Conservation (phyloP, 2,329 filamentous ascomycete species). For the Verticillium klebahnii region DNA sequence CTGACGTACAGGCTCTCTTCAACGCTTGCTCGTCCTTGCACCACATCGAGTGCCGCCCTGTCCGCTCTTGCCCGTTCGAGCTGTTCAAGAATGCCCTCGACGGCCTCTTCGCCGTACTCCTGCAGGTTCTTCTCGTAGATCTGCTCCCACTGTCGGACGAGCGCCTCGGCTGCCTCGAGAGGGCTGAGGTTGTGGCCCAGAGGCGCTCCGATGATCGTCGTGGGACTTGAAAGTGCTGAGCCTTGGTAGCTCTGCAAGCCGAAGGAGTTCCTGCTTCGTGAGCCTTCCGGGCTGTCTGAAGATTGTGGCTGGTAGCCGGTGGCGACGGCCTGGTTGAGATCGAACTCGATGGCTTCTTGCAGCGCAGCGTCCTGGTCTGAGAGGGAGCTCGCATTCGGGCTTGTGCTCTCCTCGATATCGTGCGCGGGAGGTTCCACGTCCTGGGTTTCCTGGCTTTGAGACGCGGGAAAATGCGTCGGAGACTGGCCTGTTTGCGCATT, state of each 20-base stretch:
- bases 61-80: slow-evolving; percentile 15
- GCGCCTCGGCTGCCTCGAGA: slow-evolving; percentile 30
- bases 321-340: neutral
- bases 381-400: neutral
- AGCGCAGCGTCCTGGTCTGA: neutral
- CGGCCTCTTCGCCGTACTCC: slow-evolving; percentile 6
- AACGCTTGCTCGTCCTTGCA: slow-evolving; percentile 11
- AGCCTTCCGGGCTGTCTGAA: neutral
- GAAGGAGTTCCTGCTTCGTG: neutral
- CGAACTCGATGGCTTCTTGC: neutral
- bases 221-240: slow-evolving; percentile 6
- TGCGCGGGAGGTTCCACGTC: neutral
- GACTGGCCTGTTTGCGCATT: neutral
- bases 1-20: neutral
- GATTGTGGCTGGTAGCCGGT: neutral
- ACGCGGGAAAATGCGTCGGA: neutral
- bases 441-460: neutral
- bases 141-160: slow-evolving; percentile 28
- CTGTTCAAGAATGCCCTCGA: slow-evolving; percentile 16
- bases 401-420: neutral
- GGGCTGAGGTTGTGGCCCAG: slow-evolving; percentile 30
- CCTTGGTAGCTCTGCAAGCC: neutral
- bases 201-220: slow-evolving; percentile 27
- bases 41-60: slow-evolving; percentile 19
- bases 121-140: slow-evolving; percentile 22